These are phyloP conservation scores for Fusarium sp. DNA, from an alignment of 2,329 filamentous ascomycete species.

Conservation along the genomic window DNA sequence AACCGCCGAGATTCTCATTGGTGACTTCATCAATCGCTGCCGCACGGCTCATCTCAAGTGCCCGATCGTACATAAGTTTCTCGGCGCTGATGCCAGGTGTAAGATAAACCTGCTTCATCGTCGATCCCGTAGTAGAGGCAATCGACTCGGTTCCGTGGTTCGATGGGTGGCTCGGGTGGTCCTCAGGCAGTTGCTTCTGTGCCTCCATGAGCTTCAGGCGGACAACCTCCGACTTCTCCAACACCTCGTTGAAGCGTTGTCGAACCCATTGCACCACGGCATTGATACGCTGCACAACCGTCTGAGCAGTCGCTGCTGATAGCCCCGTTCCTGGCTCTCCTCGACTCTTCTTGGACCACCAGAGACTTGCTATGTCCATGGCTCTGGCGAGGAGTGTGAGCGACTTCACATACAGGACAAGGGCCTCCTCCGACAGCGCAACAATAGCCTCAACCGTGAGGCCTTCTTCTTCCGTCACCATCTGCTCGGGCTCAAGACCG, in stretches of 20 bases:
- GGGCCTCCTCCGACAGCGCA: conserved; percentile 89
- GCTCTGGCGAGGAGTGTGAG: conserved; percentile 90
- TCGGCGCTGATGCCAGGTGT: conserved; percentile 93
- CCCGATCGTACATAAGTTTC: conserved; percentile 97
- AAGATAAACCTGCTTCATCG: conserved; percentile 82
- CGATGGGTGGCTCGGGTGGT: conserved; percentile 87
- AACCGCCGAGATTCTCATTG: conserved; percentile 86
- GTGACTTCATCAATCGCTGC: conserved; percentile 97
- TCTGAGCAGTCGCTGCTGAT: conserved; percentile 58
- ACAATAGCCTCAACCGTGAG: conserved; percentile 89
- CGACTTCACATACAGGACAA: conserved; percentile 96
- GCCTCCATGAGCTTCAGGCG: conserved; percentile 87
- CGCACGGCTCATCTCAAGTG: conserved; percentile 94
- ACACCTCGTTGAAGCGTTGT: conserved; percentile 92
- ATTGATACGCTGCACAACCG: conserved; percentile 80
- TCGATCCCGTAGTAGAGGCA: conserved; percentile 69
- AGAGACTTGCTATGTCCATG: conserved; percentile 93
- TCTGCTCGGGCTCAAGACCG: conserved; percentile 67
- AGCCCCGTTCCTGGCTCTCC: conserved; percentile 63
- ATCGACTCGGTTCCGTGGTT: conserved; percentile 75
- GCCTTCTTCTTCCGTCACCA: conserved; percentile 73
- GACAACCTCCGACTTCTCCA: conserved; percentile 97
- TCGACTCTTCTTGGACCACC: conserved; percentile 88
- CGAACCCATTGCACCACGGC: conserved; percentile 96
- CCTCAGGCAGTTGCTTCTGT: conserved; percentile 83